Base-by-base conservation (phyloP, 2,329 filamentous ascomycete species). In the Pestalotiopsis sp. region DNA sequence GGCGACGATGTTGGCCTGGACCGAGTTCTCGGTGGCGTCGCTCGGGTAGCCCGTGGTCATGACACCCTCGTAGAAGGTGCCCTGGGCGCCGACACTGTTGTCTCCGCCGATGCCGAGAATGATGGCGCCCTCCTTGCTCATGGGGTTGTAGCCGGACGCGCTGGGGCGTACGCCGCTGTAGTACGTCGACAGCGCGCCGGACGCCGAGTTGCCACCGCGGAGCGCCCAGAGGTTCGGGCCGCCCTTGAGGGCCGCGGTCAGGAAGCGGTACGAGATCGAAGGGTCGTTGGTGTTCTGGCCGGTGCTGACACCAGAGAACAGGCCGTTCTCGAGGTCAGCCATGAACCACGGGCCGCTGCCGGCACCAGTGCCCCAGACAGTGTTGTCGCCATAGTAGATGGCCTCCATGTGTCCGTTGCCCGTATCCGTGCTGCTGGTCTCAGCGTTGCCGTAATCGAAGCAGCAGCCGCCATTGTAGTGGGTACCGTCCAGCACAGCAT, bases 71-170 rank as follows among this genome's bases (percentile, higher is more conserved):
- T 91, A 89, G 74, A 89, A 90, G 0, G 88, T 91, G 31, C 89
- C 89, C 74, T 90, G 87, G 0, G 82, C 89, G 61, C 85, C 73
- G 72, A 81, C 79, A 74, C 87, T 89, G 79, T 90, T 92, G 72
- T 91, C 90, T 7, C 90, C 90, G n/a, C 90, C 90, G 66, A 91
- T 90, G n/a, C 90, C 89, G n/a, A 91, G 87, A 68, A 91, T 84
- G 59, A 92, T 89, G 67, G 89, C 85, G 13, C 89, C 89, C 74
- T 92, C 89, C 71, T 91, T 90, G 71, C 73, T 81, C 90, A 91
- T 92, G 0, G 85, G 83, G 75, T 89, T 86, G 78, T 91, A 91
- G 11, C 87, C 88, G 14, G 75, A 70, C 2, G 68, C 79, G 6
- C 67, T 81, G 3, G 89, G 89, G 3, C 89, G 86, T 1, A 73